phyloP scores from a whole-genome alignment of 2,329 filamentous ascomycete genomes.

The Aureobasidium vineae region DNA sequence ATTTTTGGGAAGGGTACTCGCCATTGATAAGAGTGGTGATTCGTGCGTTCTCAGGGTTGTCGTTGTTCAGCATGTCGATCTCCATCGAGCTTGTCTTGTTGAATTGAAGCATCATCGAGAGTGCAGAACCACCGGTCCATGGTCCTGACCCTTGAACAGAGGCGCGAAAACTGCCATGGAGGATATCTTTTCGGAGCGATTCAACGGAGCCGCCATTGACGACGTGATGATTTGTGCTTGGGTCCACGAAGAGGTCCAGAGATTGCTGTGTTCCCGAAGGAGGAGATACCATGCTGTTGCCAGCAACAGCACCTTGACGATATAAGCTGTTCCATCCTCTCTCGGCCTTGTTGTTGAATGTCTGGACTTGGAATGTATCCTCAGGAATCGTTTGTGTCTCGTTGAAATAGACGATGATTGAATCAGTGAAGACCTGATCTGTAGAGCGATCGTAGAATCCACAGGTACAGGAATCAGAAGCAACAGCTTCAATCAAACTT shows the following conservation, averaged over 20 bases:
- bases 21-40: constrained; percentile 43
- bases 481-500: neutral
- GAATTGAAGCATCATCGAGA: constrained; percentile 49
- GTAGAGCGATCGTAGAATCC: constrained; percentile 47
- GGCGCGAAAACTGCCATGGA: constrained; percentile 50
- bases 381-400: constrained; percentile 43
- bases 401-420: constrained; percentile 53
- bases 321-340: constrained; percentile 50
- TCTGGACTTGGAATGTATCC: constrained; percentile 40
- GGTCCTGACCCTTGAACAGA: constrained; percentile 37
- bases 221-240: constrained; percentile 38
- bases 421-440: constrained; percentile 47
- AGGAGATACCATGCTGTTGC: constrained; percentile 43
- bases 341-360: constrained; percentile 47
- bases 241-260: constrained; percentile 6
- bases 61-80: constrained; percentile 49
- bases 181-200: constrained; percentile 48
- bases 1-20: constrained; percentile 41
- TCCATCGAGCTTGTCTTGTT: constrained; percentile 47
- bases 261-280: neutral
- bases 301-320: constrained; percentile 43
- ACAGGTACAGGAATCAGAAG: constrained; percentile 41
- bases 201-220: constrained; percentile 47
- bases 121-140: constrained; percentile 41
- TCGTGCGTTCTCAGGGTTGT: constrained; percentile 41